These are phyloP conservation scores for Teunomyces funiuensis DNA, from an alignment of 805 yeast genomes.

Conservation along the genomic window DNA sequence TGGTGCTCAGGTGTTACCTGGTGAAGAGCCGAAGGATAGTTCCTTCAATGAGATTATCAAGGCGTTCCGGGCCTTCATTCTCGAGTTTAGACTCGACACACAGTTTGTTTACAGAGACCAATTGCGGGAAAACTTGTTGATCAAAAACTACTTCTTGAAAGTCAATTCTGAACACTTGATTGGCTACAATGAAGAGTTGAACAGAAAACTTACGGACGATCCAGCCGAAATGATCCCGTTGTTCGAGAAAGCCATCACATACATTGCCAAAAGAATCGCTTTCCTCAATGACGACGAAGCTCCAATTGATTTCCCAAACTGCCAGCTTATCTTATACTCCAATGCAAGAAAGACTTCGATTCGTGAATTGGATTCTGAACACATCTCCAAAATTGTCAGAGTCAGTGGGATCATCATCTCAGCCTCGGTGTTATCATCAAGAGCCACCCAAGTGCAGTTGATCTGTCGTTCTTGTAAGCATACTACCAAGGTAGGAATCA, in stretches of 20 bases:
- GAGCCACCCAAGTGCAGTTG: conserved; percentile 79
- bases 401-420: conserved; percentile 92
- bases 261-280: conserved; percentile 76
- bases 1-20: conserved; percentile 84
- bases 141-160: conserved; percentile 66
- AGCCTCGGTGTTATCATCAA: conserved; percentile 82
- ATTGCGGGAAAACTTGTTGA: conserved; percentile 79
- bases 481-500: conserved; percentile 61
- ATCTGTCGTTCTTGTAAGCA: conserved; percentile 89
- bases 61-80: conserved; percentile 76
- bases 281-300: conserved; percentile 52
- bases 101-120: conserved; percentile 89
- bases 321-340: conserved; percentile 78
- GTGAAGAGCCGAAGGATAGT: conserved; percentile 66
- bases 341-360: conserved; percentile 71
- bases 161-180: conserved; percentile 84
- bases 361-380: conserved; percentile 81
- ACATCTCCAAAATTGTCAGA: conserved; percentile 85
- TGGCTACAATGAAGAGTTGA: conserved; percentile 84
- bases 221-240: conserved; percentile 86
- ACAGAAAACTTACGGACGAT: conserved; percentile 78
- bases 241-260: conserved; percentile 80
- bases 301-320: conserved; percentile 63
- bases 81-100: conserved; percentile 81
- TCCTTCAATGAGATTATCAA: conserved; percentile 67